Percentiles rank a stretch among this genome's conserved stretches.
Evolutionary conservation across 495 filamentous ascomycete species (phyloP).

Genomic region (Neurospora sp.): DNA sequence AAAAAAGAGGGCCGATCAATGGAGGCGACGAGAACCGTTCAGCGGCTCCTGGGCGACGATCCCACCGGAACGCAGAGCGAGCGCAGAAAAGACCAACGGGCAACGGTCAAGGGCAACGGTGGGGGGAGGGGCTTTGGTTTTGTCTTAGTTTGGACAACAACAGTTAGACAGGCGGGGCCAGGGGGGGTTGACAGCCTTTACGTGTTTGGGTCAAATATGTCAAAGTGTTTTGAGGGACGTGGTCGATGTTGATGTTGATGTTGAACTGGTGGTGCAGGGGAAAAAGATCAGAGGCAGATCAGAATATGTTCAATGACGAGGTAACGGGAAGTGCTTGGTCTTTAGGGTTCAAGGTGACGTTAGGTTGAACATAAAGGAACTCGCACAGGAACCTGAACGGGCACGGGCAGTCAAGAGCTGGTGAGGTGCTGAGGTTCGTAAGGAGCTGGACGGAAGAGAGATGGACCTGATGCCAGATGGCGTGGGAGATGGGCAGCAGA

Average conservation of each 20-base stretch:
- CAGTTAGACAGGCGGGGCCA: not conserved
- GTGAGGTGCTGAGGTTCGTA: not conserved
- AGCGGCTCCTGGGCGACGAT: not conserved
- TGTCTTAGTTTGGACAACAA: not conserved
- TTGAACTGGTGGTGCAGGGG: not conserved
- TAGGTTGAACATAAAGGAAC: not conserved
- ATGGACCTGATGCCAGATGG: not conserved
- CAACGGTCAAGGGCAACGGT: not conserved
- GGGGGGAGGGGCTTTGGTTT: not conserved
- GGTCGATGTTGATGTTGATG: not conserved
- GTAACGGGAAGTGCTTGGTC: not conserved
- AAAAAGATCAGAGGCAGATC: not conserved
- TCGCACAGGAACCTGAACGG: not conserved
- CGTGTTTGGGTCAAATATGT: not conserved
- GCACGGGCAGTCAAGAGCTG: not conserved
- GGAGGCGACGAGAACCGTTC: not conserved
- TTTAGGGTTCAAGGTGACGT: not conserved
- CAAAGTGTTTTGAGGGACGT: not conserved
- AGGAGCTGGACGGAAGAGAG: not conserved
- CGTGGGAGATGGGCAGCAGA: not conserved
- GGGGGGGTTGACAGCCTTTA: not conserved
- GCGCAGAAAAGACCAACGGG: not conserved
- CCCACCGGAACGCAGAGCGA: not conserved
- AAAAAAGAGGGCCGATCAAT: not conserved
- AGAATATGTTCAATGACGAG: not conserved